Conservation (phyloP, 768 basidiomycete genomes). For the Russula dissimulans region DNA sequence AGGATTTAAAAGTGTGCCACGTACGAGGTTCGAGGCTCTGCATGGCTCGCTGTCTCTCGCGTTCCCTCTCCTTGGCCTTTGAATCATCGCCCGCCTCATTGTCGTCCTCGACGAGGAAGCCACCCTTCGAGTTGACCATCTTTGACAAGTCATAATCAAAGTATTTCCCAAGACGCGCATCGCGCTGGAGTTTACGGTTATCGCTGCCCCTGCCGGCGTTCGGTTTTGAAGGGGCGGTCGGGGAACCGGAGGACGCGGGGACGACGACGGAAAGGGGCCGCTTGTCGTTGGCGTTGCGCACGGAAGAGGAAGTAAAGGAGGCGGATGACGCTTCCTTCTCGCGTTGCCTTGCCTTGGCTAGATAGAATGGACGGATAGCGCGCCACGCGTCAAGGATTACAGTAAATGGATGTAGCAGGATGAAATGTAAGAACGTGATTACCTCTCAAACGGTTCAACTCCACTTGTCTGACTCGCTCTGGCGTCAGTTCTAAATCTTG, state of each 20-base stretch:
- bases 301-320: slow-evolving; percentile 36
- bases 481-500: slow-evolving; percentile 36
- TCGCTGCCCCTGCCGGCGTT: slow-evolving; percentile 33
- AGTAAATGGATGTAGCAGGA: no score
- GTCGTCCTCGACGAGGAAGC: slow-evolving; percentile 88
- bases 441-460: slow-evolving; percentile 77
- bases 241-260: slow-evolving; percentile 49
- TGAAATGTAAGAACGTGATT: no score
- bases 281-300: slow-evolving; percentile 62
- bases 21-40: slow-evolving; percentile 70
- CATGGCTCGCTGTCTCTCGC: slow-evolving; percentile 67
- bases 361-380: no score
- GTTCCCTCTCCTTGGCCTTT: slow-evolving; percentile 67
- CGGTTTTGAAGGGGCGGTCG: slow-evolving; percentile 39
- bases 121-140: slow-evolving; percentile 95
- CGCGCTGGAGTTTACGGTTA: slow-evolving; percentile 45
- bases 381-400: not conserved
- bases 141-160: slow-evolving; percentile 97
- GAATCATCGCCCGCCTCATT: slow-evolving; percentile 70
- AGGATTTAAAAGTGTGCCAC: slow-evolving; percentile 21
- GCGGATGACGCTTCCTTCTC: slow-evolving; percentile 48
- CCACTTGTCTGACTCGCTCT: slow-evolving; percentile 62
- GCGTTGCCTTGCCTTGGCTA: slow-evolving; percentile 71
- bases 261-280: slow-evolving; percentile 53
- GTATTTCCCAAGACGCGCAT: slow-evolving; percentile 78